Evolutionary conservation across 75 land plant species (phyloP).

Genomic region (Cunninghamia lanceolata): DNA sequence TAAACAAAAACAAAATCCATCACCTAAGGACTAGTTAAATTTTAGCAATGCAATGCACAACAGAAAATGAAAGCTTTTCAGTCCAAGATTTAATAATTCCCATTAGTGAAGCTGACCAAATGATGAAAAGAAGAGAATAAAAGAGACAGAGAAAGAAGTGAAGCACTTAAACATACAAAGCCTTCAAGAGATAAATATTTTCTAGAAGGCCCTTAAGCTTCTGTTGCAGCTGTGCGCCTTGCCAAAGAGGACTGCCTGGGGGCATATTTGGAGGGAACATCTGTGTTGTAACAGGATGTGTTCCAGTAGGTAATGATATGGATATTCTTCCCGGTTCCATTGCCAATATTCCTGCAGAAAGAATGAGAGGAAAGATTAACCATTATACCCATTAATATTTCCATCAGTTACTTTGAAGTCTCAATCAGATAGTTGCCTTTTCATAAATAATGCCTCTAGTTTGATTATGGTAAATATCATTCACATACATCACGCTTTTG

Average conservation of each 20-base stretch:
- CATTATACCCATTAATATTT: not conserved
- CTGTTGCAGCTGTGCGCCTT: constrained; percentile 19
- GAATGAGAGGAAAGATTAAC: not conserved
- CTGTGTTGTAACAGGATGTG: not conserved
- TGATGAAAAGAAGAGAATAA: constrained; percentile 17
- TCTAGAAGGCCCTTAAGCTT: constrained; percentile 19
- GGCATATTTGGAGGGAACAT: not conserved
- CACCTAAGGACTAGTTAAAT: constrained; percentile 21
- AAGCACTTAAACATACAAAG: constrained; percentile 16
- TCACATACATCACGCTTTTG: too few species aligned
- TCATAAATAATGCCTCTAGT: not conserved
- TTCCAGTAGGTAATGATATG: not conserved
- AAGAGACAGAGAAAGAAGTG: constrained; percentile 10
- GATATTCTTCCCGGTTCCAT: not conserved
- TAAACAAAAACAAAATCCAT: constrained; percentile 13
- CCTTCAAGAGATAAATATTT: constrained; percentile 19
- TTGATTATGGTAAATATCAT: not conserved
- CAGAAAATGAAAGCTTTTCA: constrained; percentile 10
- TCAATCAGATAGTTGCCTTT: not conserved
- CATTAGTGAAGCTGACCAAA: constrained; percentile 5
- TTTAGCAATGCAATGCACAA: constrained; percentile 18
- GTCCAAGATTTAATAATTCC: constrained; percentile 18
- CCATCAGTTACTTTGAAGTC: not conserved
- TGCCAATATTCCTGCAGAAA: not conserved
- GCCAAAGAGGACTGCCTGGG: constrained; percentile 17